Percentiles rank a stretch among this genome's conserved stretches.
phyloP scores from a whole-genome alignment of 2,329 filamentous ascomycete genomes.

The Fusarium tricinctum region DNA sequence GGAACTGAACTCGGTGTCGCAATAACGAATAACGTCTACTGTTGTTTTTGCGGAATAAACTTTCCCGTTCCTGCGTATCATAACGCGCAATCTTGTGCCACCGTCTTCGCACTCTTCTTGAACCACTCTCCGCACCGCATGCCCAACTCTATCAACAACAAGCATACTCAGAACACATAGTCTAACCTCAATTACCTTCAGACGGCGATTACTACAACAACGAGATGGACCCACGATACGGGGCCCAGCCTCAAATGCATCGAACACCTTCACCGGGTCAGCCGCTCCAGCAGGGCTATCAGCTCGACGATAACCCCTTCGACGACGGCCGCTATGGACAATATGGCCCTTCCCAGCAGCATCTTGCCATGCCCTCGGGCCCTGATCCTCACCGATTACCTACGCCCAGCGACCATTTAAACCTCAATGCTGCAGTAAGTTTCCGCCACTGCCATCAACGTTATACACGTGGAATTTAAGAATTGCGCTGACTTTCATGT shows the following conservation, averaged over 20 bases:
- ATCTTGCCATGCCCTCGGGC: constrained; percentile 51
- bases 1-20: neutral
- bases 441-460: neutral
- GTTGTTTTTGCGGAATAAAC: constrained; percentile 9
- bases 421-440: constrained; percentile 87
- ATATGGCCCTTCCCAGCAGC: constrained; percentile 43
- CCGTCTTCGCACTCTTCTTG: constrained; percentile 16
- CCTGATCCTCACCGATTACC: constrained; percentile 56
- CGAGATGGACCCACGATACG: constrained; percentile 64
- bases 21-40: constrained; percentile 8
- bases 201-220: constrained; percentile 74
- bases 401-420: constrained; percentile 81
- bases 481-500: constrained; percentile 20
- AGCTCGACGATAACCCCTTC: constrained; percentile 78
- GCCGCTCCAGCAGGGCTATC: constrained; percentile 80
- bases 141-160: constrained; percentile 22
- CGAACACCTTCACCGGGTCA: constrained; percentile 82
- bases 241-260: constrained; percentile 52
- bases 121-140: constrained; percentile 9
- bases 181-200: constrained; percentile 49
- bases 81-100: constrained; percentile 36
- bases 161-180: constrained; percentile 7
- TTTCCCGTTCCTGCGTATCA: constrained; percentile 25
- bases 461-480: neutral
- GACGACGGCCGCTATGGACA: constrained; percentile 80